phyloP scores from a whole-genome alignment of 306 rosid species.

The Elaeagnus macrophylla region DNA sequence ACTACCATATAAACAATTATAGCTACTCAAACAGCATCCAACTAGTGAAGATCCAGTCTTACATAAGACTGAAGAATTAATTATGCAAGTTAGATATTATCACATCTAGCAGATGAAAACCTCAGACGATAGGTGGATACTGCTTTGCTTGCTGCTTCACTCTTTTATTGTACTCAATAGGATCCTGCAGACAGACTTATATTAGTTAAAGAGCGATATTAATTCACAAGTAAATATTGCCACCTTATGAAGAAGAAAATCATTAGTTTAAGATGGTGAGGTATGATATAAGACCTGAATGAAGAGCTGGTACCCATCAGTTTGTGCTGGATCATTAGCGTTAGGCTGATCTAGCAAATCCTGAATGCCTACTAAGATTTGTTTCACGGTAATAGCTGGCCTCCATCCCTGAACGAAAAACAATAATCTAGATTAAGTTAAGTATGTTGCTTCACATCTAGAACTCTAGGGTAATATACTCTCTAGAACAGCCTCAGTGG shows the following conservation, averaged over 20 bases:
- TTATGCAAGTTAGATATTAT: background rate
- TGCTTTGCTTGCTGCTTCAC: constrained; percentile 81
- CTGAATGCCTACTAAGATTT: constrained; percentile 82
- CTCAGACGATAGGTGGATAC: constrained; percentile 57
- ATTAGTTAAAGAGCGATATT: constrained; percentile 1
- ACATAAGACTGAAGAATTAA: background rate
- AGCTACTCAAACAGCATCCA: background rate
- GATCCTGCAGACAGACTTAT: constrained; percentile 38
- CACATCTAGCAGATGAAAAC: background rate
- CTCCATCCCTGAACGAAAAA: constrained; percentile 60
- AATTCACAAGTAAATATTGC: constrained; percentile 4
- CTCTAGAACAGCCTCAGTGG: background rate
- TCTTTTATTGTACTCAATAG: constrained; percentile 57
- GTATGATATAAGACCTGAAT: constrained; percentile 50
- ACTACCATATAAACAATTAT: no score
- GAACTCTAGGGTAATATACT: background rate
- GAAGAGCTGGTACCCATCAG: constrained; percentile 85
- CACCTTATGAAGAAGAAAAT: background rate
- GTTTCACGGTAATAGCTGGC: constrained; percentile 85
- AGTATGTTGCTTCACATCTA: no score
- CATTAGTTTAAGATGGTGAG: background rate
- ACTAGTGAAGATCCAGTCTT: constrained; percentile 9
- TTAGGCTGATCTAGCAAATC: constrained; percentile 84
- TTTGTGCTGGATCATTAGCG: constrained; percentile 88
- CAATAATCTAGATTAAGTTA: no score